Evolutionary conservation across 352 stramenopile species (phyloP).

Genomic region (Phytophthora idaei): DNA sequence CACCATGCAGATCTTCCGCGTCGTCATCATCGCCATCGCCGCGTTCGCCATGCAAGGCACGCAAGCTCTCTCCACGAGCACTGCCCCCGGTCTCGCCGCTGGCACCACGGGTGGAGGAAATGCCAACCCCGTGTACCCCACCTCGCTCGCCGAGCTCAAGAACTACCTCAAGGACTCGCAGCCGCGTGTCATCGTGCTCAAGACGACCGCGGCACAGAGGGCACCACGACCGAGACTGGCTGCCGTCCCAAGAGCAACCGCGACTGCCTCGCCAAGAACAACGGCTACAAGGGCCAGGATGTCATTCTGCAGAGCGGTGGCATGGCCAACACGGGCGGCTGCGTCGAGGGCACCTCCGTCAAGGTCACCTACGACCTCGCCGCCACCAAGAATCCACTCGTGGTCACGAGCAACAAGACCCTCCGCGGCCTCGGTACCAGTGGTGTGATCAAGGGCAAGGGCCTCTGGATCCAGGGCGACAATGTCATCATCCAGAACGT

Average conservation of each 20-base stretch:
- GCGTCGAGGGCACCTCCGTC: slow-evolving; percentile 31
- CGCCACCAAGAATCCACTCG: too few relatives aligned
- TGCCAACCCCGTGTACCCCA: slow-evolving; percentile 45
- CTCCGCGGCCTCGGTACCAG: too few relatives aligned
- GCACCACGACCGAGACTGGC: slow-evolving; percentile 48
- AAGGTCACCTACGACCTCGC: too few relatives aligned
- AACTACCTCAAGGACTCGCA: slow-evolving; percentile 44
- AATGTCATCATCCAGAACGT: too few relatives aligned
- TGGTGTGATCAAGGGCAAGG: too few relatives aligned
- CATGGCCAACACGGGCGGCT: slow-evolving; percentile 60
- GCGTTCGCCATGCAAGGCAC: slow-evolving; percentile 37
- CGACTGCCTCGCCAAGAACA: slow-evolving; percentile 57
- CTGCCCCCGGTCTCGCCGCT: neutral
- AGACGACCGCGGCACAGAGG: slow-evolving; percentile 50
- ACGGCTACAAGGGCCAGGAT: slow-evolving; percentile 57
- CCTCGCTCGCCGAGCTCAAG: slow-evolving; percentile 47
- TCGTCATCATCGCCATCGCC: slow-evolving; percentile 21
- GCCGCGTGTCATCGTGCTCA: slow-evolving; percentile 58
- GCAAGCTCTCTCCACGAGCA: slow-evolving; percentile 21
- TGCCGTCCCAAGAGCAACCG: slow-evolving; percentile 50
- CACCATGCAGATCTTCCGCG: slow-evolving; percentile 29
- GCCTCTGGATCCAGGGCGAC: too few relatives aligned
- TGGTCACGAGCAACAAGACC: too few relatives aligned
- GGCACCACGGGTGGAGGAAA: slow-evolving; percentile 53
- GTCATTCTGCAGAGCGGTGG: slow-evolving; percentile 59